Evolutionary conservation across 2,329 filamentous ascomycete species (phyloP).

Genomic region (Ampelomyces quisqualis): DNA sequence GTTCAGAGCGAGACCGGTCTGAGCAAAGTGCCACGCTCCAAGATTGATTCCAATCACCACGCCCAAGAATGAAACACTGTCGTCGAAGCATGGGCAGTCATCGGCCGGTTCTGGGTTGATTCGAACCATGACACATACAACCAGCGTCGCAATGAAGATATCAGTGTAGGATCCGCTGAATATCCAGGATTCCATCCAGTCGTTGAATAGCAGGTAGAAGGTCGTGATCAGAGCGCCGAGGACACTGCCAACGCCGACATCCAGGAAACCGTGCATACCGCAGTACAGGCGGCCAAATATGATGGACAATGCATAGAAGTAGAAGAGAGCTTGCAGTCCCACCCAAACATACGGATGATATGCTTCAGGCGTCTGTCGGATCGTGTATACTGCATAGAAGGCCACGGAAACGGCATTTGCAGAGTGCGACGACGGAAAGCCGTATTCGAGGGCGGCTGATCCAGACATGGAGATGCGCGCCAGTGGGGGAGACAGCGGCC

Average conservation of each 20-base stretch:
- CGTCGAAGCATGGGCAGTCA: slow-evolving; percentile 95
- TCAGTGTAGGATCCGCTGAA: slow-evolving; percentile 56
- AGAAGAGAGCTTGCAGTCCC: slow-evolving; percentile 67
- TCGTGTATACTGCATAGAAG: slow-evolving; percentile 73
- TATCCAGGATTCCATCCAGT: slow-evolving; percentile 69
- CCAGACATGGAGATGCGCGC: slow-evolving; percentile 97
- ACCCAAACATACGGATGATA: slow-evolving; percentile 61
- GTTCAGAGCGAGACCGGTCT: slow-evolving; percentile 56
- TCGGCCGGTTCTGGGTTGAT: slow-evolving; percentile 95
- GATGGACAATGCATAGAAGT: slow-evolving; percentile 87
- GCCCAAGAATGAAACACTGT: slow-evolving; percentile 89
- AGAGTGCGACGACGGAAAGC: slow-evolving; percentile 94
- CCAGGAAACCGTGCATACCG: slow-evolving; percentile 96
- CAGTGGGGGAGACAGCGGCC: slow-evolving; percentile 86
- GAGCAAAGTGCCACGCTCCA: slow-evolving; percentile 79
- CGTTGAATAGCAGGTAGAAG: slow-evolving; percentile 57
- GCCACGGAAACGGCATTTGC: slow-evolving; percentile 96
- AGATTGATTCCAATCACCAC: slow-evolving; percentile 83
- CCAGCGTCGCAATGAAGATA: slow-evolving; percentile 62
- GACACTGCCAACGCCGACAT: slow-evolving; percentile 77
- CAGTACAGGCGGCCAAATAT: slow-evolving; percentile 91
- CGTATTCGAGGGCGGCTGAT: slow-evolving; percentile 91
- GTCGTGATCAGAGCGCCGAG: slow-evolving; percentile 68
- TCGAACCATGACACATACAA: slow-evolving; percentile 75
- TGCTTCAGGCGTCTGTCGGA: slow-evolving; percentile 66